Evolutionary conservation across 2,329 filamentous ascomycete genomes (phyloP).

Genomic region (Fusarium hostae): DNA sequence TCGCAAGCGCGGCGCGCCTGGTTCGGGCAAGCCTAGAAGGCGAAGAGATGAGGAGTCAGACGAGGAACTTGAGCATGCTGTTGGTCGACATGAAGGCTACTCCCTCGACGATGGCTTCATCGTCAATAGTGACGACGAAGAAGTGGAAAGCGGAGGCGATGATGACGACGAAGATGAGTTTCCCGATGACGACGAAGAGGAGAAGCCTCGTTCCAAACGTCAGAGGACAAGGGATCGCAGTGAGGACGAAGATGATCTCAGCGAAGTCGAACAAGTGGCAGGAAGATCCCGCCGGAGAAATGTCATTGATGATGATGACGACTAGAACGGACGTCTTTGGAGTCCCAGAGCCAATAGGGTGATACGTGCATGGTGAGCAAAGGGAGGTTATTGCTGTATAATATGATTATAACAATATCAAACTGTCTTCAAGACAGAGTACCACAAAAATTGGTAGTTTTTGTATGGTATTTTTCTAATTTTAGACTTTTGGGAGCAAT

Average conservation of each 20-base stretch:
- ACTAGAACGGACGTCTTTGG: conserved; percentile 48
- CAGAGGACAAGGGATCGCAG: conserved; percentile 60
- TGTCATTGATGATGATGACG: conserved; percentile 70
- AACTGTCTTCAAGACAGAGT: background rate
- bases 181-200: conserved; percentile 65
- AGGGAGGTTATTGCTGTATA: conserved; percentile 26
- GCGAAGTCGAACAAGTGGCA: conserved; percentile 61
- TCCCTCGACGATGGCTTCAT: conserved; percentile 84
- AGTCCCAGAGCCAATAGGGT: conserved; percentile 1
- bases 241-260: conserved; percentile 63
- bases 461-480: conserved; percentile 5
- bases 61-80: conserved; percentile 73
- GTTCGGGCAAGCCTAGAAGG: conserved; percentile 62
- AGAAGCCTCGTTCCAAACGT: conserved; percentile 59
- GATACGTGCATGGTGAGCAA: conserved; percentile 3
- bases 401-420: conserved; percentile 13
- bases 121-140: conserved; percentile 79
- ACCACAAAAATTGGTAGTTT: background rate
- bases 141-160: conserved; percentile 69
- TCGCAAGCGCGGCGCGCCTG: conserved; percentile 64
- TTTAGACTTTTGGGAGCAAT: conserved; percentile 1
- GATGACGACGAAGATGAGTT: conserved; percentile 71
- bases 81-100: conserved; percentile 76
- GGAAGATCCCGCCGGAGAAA: conserved; percentile 64
- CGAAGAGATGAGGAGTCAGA: conserved; percentile 80